Evolutionary conservation across 176 grass and related monocot species (phyloP).

Genomic region (Zea mays): Zm-B73-REFERENCE-NAM-5.0 NC_050101.1:126232001-126232500

Average conservation of each 20-base stretch:
- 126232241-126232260: constrained; percentile 46
- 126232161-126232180: constrained; percentile 63
- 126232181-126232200: constrained; percentile 61
- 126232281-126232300: constrained; percentile 49
- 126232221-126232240: constrained; percentile 57
- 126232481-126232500: constrained; percentile 44
- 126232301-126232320: constrained; percentile 55
- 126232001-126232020: constrained; percentile 78
- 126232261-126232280: constrained; percentile 70
- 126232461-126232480: constrained; percentile 41
- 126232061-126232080: constrained; percentile 61
- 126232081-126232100: constrained; percentile 57
- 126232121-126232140: constrained; percentile 51
- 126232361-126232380: constrained; percentile 54
- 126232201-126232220: constrained; percentile 64
- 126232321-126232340: constrained; percentile 61
- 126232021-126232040: constrained; percentile 63
- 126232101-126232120: constrained; percentile 80
- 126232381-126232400: constrained; percentile 46
- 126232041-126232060: constrained; percentile 50
- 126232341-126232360: constrained; percentile 33
- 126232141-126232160: constrained; percentile 59
- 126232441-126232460: constrained; percentile 39
- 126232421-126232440: constrained; percentile 70
- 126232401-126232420: constrained; percentile 46